Conservation (phyloP, 208 protist genomes). For the Acanthamoeba healyi region DNA sequence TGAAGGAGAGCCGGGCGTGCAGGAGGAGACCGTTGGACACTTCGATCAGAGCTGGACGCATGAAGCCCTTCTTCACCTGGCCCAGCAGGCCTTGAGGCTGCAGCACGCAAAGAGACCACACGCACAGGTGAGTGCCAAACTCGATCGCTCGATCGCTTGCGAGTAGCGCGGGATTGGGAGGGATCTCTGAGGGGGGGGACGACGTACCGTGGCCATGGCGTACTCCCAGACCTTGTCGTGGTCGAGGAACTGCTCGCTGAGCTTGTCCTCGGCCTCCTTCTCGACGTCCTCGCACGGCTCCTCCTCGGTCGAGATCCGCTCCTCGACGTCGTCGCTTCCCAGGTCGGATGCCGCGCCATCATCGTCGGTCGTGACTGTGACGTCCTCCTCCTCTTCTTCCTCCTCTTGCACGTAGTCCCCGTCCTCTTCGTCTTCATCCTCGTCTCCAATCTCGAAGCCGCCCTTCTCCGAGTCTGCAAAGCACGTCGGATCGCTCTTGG, state of each 20-base stretch:
- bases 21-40: background rate
- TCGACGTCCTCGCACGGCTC: constrained; percentile 2
- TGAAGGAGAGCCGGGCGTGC: constrained; percentile 31
- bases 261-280: constrained; percentile 37
- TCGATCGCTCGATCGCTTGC: background rate
- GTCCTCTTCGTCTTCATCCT: background rate
- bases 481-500: constrained; percentile 5
- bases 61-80: constrained; percentile 39
- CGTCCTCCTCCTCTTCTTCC: constrained; percentile 19
- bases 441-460: constrained; percentile 24
- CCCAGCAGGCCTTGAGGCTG: constrained; percentile 17
- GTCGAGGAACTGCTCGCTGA: constrained; percentile 7
- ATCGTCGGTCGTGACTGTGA: background rate
- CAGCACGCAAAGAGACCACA: background rate
- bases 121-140: background rate
- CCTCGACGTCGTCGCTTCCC: background rate
- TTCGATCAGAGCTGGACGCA: constrained; percentile 28
- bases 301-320: background rate
- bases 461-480: background rate
- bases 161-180: background rate
- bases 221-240: constrained; percentile 49
- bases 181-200: background rate
- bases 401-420: background rate
- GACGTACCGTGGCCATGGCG: constrained; percentile 1
- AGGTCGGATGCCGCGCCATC: background rate